Base-by-base conservation (phyloP, 2,329 filamentous ascomycete species). In the Colletotrichum sansevieriae region DNA sequence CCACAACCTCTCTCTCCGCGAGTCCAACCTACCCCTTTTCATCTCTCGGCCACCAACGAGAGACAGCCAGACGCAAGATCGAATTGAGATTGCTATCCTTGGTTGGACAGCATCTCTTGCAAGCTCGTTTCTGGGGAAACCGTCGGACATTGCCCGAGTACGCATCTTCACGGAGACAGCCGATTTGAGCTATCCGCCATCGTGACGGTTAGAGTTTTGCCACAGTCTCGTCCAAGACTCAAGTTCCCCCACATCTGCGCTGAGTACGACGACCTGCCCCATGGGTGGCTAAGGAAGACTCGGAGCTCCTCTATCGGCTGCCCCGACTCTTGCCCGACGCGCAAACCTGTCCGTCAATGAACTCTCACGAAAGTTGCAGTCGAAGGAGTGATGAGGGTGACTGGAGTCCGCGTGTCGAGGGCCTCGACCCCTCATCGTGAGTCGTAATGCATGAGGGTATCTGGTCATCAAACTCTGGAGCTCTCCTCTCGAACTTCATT, bases 61-160 rank as follows among this genome's bases (percentile, higher is more conserved):
- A n/a, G 44, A 41, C 65, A 18, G 47, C 41, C 46, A 60, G 55
- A 68, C 65, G 61, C 65, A 65, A 55, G 65, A 56, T 68, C 65
- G 43, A 25, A 13, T 68, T 20, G 22, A 56, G 55, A 65, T 65
- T 44, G 49, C 55, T 15, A 22, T 5, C 25, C 22, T 35, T 56
- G 55, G 61, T 65, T 68, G 65, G 62, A 35, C 18, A 11, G 9
- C 18, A 12, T 15, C 29, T 15, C 18, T 35, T 55, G 43, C 49
- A 56, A 61, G 47, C 55, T 44, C 47, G 15, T 51, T 10, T 69
- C 43, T 60, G 56, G 62, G 62, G 55, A 49, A 33, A 52, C 22
- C 33, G 20, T 69, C 66, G 66, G 66, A 61, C 62, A 69, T 69
- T 66, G 56, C 29, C 66, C 66, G 66, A 60, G 49, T 61, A 55